These are phyloP conservation scores for Delonix regia DNA, from an alignment of 306 rosid species.

Conservation along the genomic window DNA sequence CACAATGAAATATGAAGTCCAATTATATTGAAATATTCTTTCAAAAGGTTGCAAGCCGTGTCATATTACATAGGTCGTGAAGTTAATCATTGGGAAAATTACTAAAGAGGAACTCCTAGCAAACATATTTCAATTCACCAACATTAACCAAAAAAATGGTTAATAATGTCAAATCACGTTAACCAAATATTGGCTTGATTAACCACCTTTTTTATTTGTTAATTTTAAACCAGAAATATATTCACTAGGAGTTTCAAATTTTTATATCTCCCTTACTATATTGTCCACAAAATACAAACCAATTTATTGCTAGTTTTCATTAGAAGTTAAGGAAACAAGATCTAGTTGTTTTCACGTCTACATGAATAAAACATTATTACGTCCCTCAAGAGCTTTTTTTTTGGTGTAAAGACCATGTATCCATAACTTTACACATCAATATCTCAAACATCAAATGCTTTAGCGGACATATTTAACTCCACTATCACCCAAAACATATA, in stretches of 20 bases:
- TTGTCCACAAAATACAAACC: background rate
- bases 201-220: background rate
- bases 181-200: background rate
- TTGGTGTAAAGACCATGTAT: background rate
- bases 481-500: background rate
- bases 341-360: background rate
- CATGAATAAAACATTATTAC: background rate
- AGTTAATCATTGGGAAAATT: background rate
- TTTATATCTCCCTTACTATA: background rate
- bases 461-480: constrained; percentile 3
- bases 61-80: background rate
- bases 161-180: background rate
- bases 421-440: constrained; percentile 9
- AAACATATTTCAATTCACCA: background rate
- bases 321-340: background rate
- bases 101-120: background rate
- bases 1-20: constrained; percentile 14
- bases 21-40: constrained; percentile 9
- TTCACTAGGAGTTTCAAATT: background rate
- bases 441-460: background rate
- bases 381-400: background rate
- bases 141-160: background rate
- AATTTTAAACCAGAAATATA: background rate
- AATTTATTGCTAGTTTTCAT: background rate
- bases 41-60: background rate